Conservation (phyloP, 306 rosid species). For the apple (Malus domestica) region DNA sequence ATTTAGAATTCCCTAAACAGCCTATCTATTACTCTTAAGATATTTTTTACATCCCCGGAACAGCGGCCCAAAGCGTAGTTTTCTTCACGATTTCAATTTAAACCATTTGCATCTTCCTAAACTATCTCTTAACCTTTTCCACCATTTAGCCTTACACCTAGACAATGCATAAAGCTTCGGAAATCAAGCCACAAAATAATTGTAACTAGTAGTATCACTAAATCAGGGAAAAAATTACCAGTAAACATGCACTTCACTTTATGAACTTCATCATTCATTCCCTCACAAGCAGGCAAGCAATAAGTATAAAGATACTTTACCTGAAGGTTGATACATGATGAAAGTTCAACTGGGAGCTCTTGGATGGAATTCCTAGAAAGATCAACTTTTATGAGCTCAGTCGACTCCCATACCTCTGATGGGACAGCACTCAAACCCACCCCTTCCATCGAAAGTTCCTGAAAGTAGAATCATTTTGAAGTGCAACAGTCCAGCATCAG, state of each 20-base stretch:
- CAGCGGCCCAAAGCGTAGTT: neutral
- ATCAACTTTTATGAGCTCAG: constrained; percentile 60
- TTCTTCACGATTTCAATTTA: neutral
- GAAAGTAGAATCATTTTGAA: constrained; percentile 17
- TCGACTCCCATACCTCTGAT: constrained; percentile 75
- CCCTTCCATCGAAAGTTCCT: constrained; percentile 87
- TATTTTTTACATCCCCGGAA: neutral
- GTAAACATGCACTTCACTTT: neutral
- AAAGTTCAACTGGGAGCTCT: constrained; percentile 78
- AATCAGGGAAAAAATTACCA: neutral
- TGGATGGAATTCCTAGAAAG: constrained; percentile 76
- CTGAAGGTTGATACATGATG: constrained; percentile 69
- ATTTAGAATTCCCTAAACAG: neutral
- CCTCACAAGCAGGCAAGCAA: neutral
- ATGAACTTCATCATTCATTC: neutral
- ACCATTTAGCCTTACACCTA: neutral
- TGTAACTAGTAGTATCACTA: neutral
- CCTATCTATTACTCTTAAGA: neutral
- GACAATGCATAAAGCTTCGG: neutral
- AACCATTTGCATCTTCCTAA: neutral
- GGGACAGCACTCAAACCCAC: constrained; percentile 69
- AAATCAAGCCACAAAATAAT: neutral
- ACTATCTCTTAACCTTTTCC: neutral
- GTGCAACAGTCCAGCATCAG: neutral
- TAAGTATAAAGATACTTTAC: constrained; percentile 19